A percentile compares a stretch with the other conserved stretches of the same genome.
Conservation (phyloP, 176 grass and related monocot species). For the Oryza rufipogon region DNA sequence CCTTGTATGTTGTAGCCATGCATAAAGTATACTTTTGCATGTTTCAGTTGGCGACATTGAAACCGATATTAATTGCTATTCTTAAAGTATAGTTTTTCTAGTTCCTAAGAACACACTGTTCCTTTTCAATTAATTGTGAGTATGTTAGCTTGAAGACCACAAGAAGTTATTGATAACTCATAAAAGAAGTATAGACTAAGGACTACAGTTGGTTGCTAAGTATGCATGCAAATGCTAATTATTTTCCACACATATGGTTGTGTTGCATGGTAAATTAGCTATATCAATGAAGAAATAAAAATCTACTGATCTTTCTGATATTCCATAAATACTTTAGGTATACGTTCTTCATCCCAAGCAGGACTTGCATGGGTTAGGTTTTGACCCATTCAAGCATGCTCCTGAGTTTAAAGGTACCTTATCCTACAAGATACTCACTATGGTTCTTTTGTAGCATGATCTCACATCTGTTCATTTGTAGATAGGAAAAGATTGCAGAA, state of each 20-base stretch:
- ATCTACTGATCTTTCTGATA: slow-evolving; percentile 32
- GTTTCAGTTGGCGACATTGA: background rate
- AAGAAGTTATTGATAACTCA: background rate
- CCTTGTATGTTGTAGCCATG: background rate
- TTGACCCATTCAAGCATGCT: slow-evolving; percentile 92
- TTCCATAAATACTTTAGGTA: slow-evolving; percentile 52
- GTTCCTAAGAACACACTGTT: slow-evolving; percentile 3
- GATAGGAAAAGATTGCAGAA: slow-evolving; percentile 79
- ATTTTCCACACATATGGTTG: slow-evolving; percentile 4
- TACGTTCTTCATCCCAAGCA: slow-evolving; percentile 89
- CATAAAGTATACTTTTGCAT: background rate
- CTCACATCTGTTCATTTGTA: slow-evolving; percentile 42
- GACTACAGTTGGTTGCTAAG: background rate
- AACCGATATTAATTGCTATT: slow-evolving; percentile 1
- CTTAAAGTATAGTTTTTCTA: slow-evolving; percentile 7
- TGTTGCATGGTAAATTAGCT: background rate
- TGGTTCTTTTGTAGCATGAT: background rate
- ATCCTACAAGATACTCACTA: slow-evolving; percentile 2
- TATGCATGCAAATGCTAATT: background rate
- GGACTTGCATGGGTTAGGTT: slow-evolving; percentile 94
- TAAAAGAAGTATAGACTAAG: background rate
- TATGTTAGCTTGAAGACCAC: background rate
- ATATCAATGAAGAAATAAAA: slow-evolving; percentile 31
- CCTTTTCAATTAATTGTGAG: background rate
- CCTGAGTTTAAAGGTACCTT: slow-evolving; percentile 90